Evolutionary conservation across 495 filamentous ascomycete species (phyloP).

Genomic region (Sordaria brevicollis): DNA sequence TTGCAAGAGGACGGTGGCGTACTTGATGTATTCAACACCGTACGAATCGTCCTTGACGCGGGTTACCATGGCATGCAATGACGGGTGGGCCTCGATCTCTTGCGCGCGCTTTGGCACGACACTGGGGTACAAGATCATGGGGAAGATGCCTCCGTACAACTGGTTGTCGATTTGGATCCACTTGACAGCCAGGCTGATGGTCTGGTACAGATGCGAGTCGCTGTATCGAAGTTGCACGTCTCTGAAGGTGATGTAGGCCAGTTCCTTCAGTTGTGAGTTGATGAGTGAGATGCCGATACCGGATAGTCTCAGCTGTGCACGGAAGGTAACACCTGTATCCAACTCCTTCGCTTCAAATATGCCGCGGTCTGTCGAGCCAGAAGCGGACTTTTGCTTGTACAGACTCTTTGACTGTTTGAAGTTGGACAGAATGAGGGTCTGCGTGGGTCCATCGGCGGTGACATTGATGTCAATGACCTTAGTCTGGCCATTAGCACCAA

Average conservation of each 20-base stretch:
- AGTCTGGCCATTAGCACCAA: conserved; percentile 48
- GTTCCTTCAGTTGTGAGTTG: conserved; percentile 81
- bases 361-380: conserved; percentile 37
- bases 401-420: conserved; percentile 89
- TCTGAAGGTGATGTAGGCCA: conserved; percentile 87
- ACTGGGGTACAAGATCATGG: conserved; percentile 91
- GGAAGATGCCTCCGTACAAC: conserved; percentile 95
- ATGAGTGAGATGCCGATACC: conserved; percentile 90
- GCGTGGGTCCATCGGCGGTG: conserved; percentile 85
- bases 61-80: conserved; percentile 81
- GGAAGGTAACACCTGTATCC: conserved; percentile 79
- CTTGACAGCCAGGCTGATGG: conserved; percentile 77
- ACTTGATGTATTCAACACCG: conserved; percentile 97
- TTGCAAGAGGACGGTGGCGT: conserved; percentile 84
- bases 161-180: conserved; percentile 99
- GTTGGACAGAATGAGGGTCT: conserved; percentile 89
- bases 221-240: conserved; percentile 86
- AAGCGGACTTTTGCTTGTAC: conserved; percentile 74
- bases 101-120: conserved; percentile 98
- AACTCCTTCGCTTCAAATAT: conserved; percentile 91
- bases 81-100: conserved; percentile 94
- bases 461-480: conserved; percentile 96
- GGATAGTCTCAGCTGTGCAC: conserved; percentile 74
- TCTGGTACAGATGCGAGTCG: conserved; percentile 89
- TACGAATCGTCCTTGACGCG: conserved; percentile 97